Base-by-base conservation (phyloP, 176 grass and related monocot species). In the Triticum timopheevii region DNA sequence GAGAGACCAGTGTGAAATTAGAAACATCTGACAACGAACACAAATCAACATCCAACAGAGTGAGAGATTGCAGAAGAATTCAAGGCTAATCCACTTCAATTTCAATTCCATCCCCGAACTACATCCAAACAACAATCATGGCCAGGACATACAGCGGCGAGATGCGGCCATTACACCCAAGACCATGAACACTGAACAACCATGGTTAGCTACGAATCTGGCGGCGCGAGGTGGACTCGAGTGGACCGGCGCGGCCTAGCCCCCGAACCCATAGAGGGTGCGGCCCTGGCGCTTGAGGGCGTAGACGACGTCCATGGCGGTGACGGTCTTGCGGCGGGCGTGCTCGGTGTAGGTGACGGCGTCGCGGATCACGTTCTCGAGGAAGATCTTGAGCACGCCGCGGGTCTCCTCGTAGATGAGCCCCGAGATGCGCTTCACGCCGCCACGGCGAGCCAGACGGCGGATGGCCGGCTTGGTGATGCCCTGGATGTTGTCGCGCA, bases 321-420 rank as follows among this genome's bases (percentile, higher is more conserved):
- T 98, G 77, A 98, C 93, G 3, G 95, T 98, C 91, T 98, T 98
- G 83, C 96, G 92, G 78, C 93, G 86, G 17, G 96, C 91, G 78
- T 95, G 96, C 91, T 98, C 93, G 0, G 96, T 98, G 83, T 98
- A 98, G 35, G 96, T 98, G 83, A 98, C 91, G 61, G 93, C 96
- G 59, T 98, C 96, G 42, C 96, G 93, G 85, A 98, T 98, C 79
- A 98, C 93, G 50, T 98, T 98, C 93, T 95, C 93, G 56, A 98
- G 93, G 69, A 98, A 98, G 93, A 98, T 95, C 93, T 97, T 97
- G 89, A 97, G 95, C 4, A 97, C 95, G 69, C 95, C 95, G 61
- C 93, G 95, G 49, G 91, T 97, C 87, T 97, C 95, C 85, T 97
- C 93, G 78, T 98, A 98, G 90, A 95, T 98, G 78, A 98, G 88